Percentiles rank a stretch among this genome's conserved stretches.
phyloP scores from a whole-genome alignment of 176 grass and related monocot genomes.

The Rhynchospora tenuis region DNA sequence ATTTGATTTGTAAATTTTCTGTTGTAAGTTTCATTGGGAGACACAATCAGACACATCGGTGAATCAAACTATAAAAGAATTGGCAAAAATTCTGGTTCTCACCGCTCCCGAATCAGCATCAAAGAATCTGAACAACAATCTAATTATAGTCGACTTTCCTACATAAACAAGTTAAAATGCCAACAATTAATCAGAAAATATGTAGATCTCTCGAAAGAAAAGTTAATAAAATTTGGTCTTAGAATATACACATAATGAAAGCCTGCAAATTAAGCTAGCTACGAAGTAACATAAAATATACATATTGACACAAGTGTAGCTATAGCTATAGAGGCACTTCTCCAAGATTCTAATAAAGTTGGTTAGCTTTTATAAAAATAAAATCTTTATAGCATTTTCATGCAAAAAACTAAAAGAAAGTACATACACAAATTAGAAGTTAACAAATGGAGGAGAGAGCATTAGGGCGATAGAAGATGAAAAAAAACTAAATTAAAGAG shows the following conservation, averaged over 20 bases:
- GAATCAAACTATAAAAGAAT: conserved; percentile 8
- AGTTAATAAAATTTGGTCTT: not conserved
- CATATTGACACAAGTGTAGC: not conserved
- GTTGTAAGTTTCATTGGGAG: conserved; percentile 11
- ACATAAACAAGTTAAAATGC: conserved; percentile 30
- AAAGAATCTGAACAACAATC: conserved; percentile 96
- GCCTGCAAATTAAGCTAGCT: not conserved
- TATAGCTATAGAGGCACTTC: not conserved
- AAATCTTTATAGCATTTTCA: not conserved
- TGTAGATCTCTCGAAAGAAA: not conserved
- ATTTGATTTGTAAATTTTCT: not conserved
- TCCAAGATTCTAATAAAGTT: not conserved
- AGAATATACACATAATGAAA: not conserved
- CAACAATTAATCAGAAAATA: not conserved
- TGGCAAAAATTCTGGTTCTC: conserved; percentile 28
- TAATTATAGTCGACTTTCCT: conserved; percentile 95
- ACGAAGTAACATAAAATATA: not conserved
- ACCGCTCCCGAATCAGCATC: conserved; percentile 80
- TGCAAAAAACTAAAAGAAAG: not conserved
- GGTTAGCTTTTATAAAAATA: not conserved
- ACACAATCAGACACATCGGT: conserved; percentile 16
- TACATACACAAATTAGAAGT: not conserved
- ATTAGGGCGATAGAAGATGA: not conserved
- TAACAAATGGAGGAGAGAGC: not conserved
- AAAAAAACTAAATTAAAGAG: not conserved